Base-by-base conservation (phyloP, 2,329 filamentous ascomycete species). In the Aspergillus japonicus region DNA sequence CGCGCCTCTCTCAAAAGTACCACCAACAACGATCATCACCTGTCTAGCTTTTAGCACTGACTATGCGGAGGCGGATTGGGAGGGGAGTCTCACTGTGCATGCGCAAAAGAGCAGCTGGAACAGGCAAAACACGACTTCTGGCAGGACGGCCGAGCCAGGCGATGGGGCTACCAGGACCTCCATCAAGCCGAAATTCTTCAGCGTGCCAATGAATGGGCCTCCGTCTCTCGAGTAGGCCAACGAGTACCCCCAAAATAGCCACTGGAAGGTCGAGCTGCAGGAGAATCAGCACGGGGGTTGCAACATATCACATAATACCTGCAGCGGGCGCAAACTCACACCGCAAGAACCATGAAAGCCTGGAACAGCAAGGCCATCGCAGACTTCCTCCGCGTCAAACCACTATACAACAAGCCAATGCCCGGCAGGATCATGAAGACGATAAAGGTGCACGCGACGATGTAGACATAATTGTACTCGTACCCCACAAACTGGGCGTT, bases 391-490 rank as follows among this genome's bases (percentile, higher is more conserved):
- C 85, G 81, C 5, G 85, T 82, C 29, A 89, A 80, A 56, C 87
- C 87, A 58, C 85, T 83, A 73, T 89, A 89, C 1, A 89, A 76
- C 7, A 89, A 78, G 51, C 86, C 86, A 64, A 89, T 86, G 21
- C 86, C 87, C 0, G 87, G 87, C 58, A 88, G 86, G 69, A 89
- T 89, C 54, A 88, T 73, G 82, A 84, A 89, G 56, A 88, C 86
- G 56, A 89, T 79, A 71, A 83, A 86, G 14, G 77, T 79, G 70
- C 85, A 87, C 65, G 86, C 78, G 7, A 72, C 62, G 57, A 85
- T 78, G 68, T 87, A 89, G 44, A 81, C 80, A 71, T 87, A 87
- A 68, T 88, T 81, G 73, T 80, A 87, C 69, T 88, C 85, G 58
- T 81, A 75, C 7, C 85, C 85, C 24, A 72, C 73, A 69, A 85